Percentiles rank a stretch among this genome's conserved stretches.
phyloP scores from a whole-genome alignment of 179 eudicot genomes.

The Spergularia azorica region DNA sequence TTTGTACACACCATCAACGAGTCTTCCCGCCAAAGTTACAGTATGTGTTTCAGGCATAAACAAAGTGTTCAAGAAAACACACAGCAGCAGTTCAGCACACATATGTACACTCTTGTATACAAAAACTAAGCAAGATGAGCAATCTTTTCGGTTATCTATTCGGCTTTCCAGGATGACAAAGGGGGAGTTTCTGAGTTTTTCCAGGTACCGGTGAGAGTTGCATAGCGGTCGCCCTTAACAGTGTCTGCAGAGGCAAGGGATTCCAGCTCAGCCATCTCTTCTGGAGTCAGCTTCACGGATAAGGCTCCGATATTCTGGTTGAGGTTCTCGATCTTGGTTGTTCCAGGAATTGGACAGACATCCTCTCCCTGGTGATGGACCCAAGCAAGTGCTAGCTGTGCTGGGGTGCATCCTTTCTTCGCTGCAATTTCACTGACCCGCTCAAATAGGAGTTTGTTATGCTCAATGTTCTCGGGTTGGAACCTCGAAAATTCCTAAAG shows the following conservation, averaged over 20 bases:
- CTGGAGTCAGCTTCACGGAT: constrained; percentile 43
- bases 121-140: not conserved
- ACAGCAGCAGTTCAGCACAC: not conserved
- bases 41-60: no score
- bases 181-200: constrained; percentile 36
- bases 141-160: not conserved
- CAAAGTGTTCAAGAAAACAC: not conserved
- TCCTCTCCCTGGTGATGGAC: constrained; percentile 60
- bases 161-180: constrained; percentile 33
- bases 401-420: constrained; percentile 60
- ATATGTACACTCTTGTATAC: not conserved
- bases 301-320: constrained; percentile 56
- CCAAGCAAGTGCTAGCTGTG: constrained; percentile 66
- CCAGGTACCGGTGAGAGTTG: constrained; percentile 20
- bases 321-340: constrained; percentile 48
- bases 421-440: constrained; percentile 51
- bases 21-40: no score
- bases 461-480: constrained; percentile 52
- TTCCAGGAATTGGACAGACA: constrained; percentile 57
- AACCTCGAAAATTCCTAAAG: constrained; percentile 40
- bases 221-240: constrained; percentile 36
- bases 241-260: constrained; percentile 28
- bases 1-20: no score
- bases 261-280: constrained; percentile 52
- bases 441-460: constrained; percentile 50